Evolutionary conservation across 129 eudicot species (phyloP), one percentile per base, ranked within the genome.

Genomic region (Artemisia argyi): DNA sequence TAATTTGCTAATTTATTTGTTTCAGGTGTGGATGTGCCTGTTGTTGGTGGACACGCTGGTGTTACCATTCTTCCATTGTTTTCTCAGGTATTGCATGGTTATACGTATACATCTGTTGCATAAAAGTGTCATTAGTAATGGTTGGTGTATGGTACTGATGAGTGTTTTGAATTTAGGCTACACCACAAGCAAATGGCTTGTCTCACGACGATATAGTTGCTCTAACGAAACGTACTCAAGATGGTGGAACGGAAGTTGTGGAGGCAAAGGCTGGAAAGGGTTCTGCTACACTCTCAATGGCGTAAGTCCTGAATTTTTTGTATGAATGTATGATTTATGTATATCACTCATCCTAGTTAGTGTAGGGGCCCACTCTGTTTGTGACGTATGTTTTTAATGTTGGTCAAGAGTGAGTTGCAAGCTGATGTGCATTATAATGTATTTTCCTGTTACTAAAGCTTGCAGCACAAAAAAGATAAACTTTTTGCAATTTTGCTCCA

Each of bases 211-310:
- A 79, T 4, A 82, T 95, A 57, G 84, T 69, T 61, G 95, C 96
- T 79, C 85, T 95, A 60, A 95, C 99, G 39, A 88, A 86, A 73
- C 73, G 97, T 75, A 95, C 99, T 48, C 99, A 95, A 80, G 96
- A 95, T 76, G 99, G 99, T 75, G 99, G 99, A 77, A 95, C 99
- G 5, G 97, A 95, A 74, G 99, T 95, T 80, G 99, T 95, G 65
- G 96, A 91, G 73, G 99, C 99, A 10, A 95, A 95, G 84, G 99
- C 99, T 75, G 99, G 99, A 83, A 95, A 95, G 88, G 99, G 99
- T 66, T 95, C 99, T 9, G 99, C 99, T 61, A 95, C 99, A 46
- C 96, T 95, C 56, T 95, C 99, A 24, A 95, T 95, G 99, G 99
- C 99, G 99, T 95, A 86, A 86, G 97, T 81, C 10, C 15, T 20